phyloP scores from a whole-genome alignment of 1,284 basidiomycete species.

The Takashimella tepidaria region DNA sequence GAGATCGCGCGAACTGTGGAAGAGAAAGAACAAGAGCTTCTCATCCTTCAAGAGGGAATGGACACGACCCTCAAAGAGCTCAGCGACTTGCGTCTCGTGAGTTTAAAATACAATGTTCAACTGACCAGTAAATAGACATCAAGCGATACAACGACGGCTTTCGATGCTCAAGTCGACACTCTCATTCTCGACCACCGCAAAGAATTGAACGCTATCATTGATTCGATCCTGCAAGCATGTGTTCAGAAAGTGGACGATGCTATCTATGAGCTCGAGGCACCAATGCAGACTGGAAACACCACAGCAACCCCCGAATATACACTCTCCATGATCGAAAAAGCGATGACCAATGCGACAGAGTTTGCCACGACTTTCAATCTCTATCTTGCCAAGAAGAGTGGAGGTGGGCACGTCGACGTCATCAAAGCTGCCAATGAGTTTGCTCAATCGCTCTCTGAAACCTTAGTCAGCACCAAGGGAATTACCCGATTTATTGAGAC shows the following conservation, averaged over 20 bases:
- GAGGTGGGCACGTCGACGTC: constrained; percentile 87
- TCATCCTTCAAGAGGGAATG: constrained; percentile 94
- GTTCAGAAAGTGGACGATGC: constrained; percentile 96
- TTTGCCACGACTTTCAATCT: constrained; percentile 94
- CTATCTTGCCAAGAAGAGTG: constrained; percentile 78
- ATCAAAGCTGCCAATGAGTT: constrained; percentile 97
- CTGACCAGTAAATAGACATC: constrained; percentile 61
- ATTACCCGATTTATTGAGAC: constrained; percentile 86
- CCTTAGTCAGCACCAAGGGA: constrained; percentile 88
- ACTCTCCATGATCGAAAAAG: constrained; percentile 97
- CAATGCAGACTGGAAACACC: constrained; percentile 85
- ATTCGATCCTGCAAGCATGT: constrained; percentile 95
- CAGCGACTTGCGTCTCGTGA: constrained; percentile 76
- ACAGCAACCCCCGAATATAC: constrained; percentile 98
- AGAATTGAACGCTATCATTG: constrained; percentile 97
- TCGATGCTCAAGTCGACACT: constrained; percentile 93
- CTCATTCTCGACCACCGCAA: constrained; percentile 96
- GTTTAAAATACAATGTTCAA: constrained; percentile 12
- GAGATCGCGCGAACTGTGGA: constrained; percentile 79
- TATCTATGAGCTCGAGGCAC: constrained; percentile 95
- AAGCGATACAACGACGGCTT: constrained; percentile 78
- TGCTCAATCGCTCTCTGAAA: constrained; percentile 87
- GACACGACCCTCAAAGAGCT: constrained; percentile 88
- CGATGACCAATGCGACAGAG: constrained; percentile 86
- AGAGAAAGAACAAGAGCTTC: constrained; percentile 95